Evolutionary conservation across 345 rosid species (phyloP), one percentile per base, ranked within the genome.

Genomic region (Nephelium lappaceum): DNA sequence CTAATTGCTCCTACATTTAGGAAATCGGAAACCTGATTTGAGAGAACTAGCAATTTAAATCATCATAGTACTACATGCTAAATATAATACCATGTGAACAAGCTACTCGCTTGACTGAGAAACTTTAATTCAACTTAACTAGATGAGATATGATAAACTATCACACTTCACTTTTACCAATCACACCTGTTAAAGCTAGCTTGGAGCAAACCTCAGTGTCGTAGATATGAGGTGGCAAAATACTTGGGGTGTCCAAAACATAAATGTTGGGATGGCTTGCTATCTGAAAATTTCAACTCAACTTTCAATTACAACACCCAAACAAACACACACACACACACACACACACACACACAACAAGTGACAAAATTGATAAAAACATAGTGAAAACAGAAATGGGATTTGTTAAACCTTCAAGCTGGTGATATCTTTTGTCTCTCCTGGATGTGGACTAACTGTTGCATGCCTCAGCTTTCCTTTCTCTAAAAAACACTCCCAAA

Each of bases 381-480:
- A 11, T 68, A 45, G 16, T 41, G 49, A 38, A 25, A 43, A 41
- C 3, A 53, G 27, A 72, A 55, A 5, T 18, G 6, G 8, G 63
- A 19, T 19, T 7, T 58, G 11, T 58, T 58, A 58, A 58, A 91
- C 97, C 95, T 95, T 95, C 80, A 90, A 86, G 89, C 95, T 91
- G 89, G 79, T 89, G 81, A 95, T 95, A 75, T 91, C 90, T 87
- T 88, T 93, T 3, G 97, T 93, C 80, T 91, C 94, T 77, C 95
- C 95, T 9, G 97, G 98, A n/a, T 87, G 85, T 15, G 97, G 82
- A 83, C 90, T 95, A 75, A 92, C 94, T 2, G 55, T 81, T 31
- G 91, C 88, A 83, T 89, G 94, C 90, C 86, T 93, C 78, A 93
- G 86, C 83, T 86, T 94, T 60, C 98, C 97, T 83, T 91, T 94